Percentiles rank a stretch among this genome's conserved stretches.
phyloP scores from a whole-genome alignment of 257 asterid species.

The Solanum commersonii region DNA sequence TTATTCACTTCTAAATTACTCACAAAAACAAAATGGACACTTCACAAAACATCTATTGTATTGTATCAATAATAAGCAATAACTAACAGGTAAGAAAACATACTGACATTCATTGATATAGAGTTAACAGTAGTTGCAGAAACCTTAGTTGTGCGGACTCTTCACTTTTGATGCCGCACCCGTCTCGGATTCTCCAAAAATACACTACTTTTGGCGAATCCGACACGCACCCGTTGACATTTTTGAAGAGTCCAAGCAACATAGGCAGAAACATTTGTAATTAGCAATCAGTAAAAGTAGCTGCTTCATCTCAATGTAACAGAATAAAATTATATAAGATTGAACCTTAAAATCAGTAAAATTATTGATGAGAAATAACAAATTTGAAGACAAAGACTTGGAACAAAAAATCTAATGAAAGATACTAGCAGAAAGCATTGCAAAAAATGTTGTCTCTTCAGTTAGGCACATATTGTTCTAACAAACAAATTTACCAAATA shows the following conservation, averaged over 20 bases:
- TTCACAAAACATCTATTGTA: neutral
- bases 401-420: neutral
- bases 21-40: neutral
- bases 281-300: neutral
- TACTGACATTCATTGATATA: neutral
- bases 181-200: no score
- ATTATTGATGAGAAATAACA: neutral
- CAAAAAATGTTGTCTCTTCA: neutral
- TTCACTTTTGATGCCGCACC: no score
- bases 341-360: neutral
- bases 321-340: neutral
- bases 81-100: neutral
- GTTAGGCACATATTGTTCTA: neutral
- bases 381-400: neutral
- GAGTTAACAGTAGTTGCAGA: neutral
- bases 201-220: no score
- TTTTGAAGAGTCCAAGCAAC: no score
- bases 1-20: neutral
- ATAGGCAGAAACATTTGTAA: neutral
- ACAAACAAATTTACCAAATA: neutral
- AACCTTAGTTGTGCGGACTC: no score
- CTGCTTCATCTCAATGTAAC: neutral
- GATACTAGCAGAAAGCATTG: neutral
- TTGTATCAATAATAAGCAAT: neutral
- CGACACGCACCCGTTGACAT: no score